phyloP scores from a whole-genome alignment of 2,329 filamentous ascomycete genomes.

The Didymella pinodella region DNA sequence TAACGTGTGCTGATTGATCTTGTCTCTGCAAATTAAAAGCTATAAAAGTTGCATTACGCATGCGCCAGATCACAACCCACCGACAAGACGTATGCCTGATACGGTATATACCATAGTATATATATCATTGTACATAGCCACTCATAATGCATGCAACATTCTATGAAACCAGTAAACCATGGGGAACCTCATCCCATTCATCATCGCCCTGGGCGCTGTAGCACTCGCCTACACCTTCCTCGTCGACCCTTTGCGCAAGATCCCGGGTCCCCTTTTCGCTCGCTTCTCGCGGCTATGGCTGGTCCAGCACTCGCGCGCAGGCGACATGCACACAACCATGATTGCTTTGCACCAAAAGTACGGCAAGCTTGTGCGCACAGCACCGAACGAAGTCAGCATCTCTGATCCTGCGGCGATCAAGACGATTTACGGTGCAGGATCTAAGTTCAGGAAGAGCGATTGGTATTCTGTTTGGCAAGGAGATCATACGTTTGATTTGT shows the following conservation, averaged over 20 bases:
- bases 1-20: no score
- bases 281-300: conserved; percentile 22
- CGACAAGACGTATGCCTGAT: no score
- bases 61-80: no score
- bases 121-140: neutral
- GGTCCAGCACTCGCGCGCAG: conserved; percentile 11
- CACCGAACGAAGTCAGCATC: conserved; percentile 22
- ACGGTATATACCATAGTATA: no score
- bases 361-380: conserved; percentile 24
- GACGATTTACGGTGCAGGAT: conserved; percentile 30
- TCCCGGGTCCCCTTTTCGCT: conserved; percentile 16
- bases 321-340: conserved; percentile 20
- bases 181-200: conserved; percentile 11
- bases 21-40: no score
- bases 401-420: conserved; percentile 24
- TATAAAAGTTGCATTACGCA: no score
- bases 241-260: conserved; percentile 8
- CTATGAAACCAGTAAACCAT: neutral
- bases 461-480: conserved; percentile 31
- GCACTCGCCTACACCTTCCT: conserved; percentile 10
- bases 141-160: neutral
- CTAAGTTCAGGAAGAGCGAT: conserved; percentile 31
- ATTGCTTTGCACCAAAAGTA: conserved; percentile 20
- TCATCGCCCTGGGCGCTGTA: conserved; percentile 4
- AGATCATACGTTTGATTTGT: conserved; percentile 22